phyloP scores from a whole-genome alignment of 345 rosid genomes.

The Nephelium lappaceum region DNA sequence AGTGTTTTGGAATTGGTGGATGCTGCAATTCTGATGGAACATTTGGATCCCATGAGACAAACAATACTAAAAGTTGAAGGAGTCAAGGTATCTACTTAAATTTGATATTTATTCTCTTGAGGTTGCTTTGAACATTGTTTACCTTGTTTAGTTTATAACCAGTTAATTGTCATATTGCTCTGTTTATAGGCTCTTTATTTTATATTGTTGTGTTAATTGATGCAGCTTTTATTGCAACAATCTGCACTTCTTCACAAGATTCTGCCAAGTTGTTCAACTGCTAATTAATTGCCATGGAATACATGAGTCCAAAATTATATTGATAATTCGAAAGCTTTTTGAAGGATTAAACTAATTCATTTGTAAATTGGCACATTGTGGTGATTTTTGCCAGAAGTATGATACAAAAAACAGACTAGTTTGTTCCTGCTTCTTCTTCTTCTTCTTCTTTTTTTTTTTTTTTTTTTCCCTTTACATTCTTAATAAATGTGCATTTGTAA shows the following conservation, averaged over 20 bases:
- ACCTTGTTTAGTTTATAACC: not conserved
- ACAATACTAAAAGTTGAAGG: slow-evolving; percentile 82
- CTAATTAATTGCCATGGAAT: not conserved
- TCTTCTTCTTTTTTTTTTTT: too few relatives aligned
- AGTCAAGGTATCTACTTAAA: slow-evolving; percentile 57
- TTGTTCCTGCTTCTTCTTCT: slow-evolving; percentile 7
- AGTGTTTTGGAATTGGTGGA: slow-evolving; percentile 95
- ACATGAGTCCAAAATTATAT: not conserved
- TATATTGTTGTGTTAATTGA: not conserved
- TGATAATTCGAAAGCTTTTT: not conserved
- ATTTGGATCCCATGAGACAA: slow-evolving; percentile 64
- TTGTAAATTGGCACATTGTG: not conserved
- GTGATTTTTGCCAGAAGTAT: not conserved
- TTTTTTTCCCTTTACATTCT: not conserved
- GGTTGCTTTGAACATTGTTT: not conserved
- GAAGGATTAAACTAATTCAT: not conserved
- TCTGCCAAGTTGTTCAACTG: not conserved
- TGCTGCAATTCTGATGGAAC: slow-evolving; percentile 82
- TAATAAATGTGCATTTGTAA: slow-evolving; percentile 12
- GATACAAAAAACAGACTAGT: not conserved
- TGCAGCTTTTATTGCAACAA: not conserved
- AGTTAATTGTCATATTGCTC: not conserved
- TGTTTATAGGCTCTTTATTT: not conserved
- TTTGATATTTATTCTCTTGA: not conserved
- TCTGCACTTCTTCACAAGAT: not conserved